Evolutionary conservation across 345 rosid genomes (phyloP), one percentile per base, ranked within the genome.

Genomic region (Tarenaya hassleriana): DNA sequence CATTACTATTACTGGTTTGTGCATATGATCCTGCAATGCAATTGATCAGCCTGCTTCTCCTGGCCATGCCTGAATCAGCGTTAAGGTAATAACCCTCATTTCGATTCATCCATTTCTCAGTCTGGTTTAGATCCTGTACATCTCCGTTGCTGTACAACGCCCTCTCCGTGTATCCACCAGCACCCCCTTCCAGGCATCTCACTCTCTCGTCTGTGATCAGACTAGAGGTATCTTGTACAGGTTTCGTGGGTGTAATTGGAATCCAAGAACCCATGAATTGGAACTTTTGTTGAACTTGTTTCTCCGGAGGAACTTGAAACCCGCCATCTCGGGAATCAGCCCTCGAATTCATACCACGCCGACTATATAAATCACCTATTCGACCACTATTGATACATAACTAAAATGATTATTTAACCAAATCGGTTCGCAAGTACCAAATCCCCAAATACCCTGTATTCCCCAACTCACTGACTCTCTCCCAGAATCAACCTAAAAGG

Each of bases 171-270:
- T 48, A 62, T 5, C 63, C 69, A 38, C 67, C 67, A 43, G 15
- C 41, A 10, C 15, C 41, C 4, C 40, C 7, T 50, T 69, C 69
- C 40, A 50, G 79, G 70, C 69, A 67, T 14, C 62, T 58, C 16
- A 24, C 61, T 39, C 70, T 40, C 5, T 52, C 62, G 42, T 55
- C 61, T 2, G 31, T 54, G 8, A 51, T 41, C 7, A 33, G 39
- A 64, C 56, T 62, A 5, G 75, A 62, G 73, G 64, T 54, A 14
- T 50, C 39, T 16, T 52, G 60, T 33, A 67, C 14, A 1, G 67
- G 73, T 46, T 77, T 77, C 32, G 46, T 64, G 3, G 82, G 78
- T 11, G 86, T 75, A 11, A 45, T 3, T 0, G 82, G 86, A 27
- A 70, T 46, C 80, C 79, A 83, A 45, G 73, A 45, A 66, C 59